Conservation (phyloP, 2,329 filamentous ascomycete species). For the Fusarium haematococcum region DNA sequence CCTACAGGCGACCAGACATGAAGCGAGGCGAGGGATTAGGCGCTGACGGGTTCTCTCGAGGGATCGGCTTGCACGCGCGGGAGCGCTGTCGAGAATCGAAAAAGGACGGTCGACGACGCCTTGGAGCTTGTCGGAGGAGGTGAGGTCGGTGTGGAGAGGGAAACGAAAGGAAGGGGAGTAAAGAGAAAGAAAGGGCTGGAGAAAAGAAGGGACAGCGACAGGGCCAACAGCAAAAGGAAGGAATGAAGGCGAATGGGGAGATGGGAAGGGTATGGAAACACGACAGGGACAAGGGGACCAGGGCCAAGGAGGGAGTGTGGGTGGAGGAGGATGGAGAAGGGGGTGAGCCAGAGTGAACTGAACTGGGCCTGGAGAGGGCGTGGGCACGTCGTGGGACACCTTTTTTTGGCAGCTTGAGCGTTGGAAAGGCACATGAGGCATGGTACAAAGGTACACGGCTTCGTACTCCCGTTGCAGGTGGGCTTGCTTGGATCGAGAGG, state of each 20-base stretch:
- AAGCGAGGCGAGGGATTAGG: conserved; percentile 35
- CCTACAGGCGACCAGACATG: conserved; percentile 44
- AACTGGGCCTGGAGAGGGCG: conserved; percentile 30
- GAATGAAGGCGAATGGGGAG: conserved; percentile 48
- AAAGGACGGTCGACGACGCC: conserved; percentile 49
- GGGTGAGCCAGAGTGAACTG: conserved; percentile 18
- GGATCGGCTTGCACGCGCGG: conserved; percentile 39
- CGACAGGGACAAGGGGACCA: conserved; percentile 47
- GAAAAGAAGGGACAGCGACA: conserved; percentile 48
- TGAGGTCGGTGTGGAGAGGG: conserved; percentile 45
- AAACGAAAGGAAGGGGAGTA: conserved; percentile 42
- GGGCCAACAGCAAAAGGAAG: conserved; percentile 45
- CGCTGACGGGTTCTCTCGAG: conserved; percentile 38
- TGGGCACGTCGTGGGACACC: conserved; percentile 29
- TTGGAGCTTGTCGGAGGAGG: conserved; percentile 47
- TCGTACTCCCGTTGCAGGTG: conserved; percentile 29
- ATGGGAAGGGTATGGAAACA: conserved; percentile 49
- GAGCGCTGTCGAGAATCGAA: conserved; percentile 49
- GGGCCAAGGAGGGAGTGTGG: conserved; percentile 31
- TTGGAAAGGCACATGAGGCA: conserved; percentile 15
- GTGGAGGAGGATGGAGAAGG: conserved; percentile 26
- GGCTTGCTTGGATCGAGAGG: conserved; percentile 24
- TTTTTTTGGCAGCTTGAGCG: conserved; percentile 29
- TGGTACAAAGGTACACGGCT: conserved; percentile 23
- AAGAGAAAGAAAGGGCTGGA: conserved; percentile 43